These are phyloP conservation scores for Fusarium irregulare DNA, from an alignment of 2,329 filamentous ascomycete species.

Conservation along the genomic window DNA sequence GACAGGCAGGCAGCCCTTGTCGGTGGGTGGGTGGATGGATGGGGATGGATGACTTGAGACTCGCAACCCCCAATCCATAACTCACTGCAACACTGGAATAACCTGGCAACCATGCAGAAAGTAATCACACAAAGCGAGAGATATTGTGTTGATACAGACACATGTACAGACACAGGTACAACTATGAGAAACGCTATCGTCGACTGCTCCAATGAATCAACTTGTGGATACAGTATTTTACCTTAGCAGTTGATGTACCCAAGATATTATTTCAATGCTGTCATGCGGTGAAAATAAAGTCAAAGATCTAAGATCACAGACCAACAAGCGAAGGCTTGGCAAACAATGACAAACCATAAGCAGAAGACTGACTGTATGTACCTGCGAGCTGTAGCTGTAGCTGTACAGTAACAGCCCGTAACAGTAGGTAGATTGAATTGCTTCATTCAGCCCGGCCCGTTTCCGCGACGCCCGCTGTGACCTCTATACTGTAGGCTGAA, in stretches of 20 bases:
- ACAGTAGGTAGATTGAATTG: not conserved
- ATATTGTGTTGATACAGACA: not conserved
- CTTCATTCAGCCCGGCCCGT: slow-evolving; percentile 36
- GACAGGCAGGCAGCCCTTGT: slow-evolving; percentile 2
- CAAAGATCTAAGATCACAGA: not conserved
- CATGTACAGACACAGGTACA: not conserved
- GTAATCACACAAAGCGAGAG: slow-evolving; percentile 1
- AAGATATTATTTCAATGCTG: not conserved
- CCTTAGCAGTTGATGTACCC: not conserved
- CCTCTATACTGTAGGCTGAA: slow-evolving; percentile 28
- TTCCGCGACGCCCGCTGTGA: slow-evolving; percentile 43
- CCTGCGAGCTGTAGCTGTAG: not conserved
- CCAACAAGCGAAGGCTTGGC: not conserved
- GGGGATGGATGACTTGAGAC: slow-evolving; percentile 7
- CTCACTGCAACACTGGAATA: slow-evolving; percentile 14
- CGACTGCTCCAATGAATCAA: not conserved
- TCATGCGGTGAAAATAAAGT: not conserved
- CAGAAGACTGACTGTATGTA: not conserved
- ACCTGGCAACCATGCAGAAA: not conserved
- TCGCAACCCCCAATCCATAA: slow-evolving; percentile 18
- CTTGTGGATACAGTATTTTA: not conserved
- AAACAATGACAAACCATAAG: slow-evolving; percentile 8
- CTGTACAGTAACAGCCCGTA: not conserved
- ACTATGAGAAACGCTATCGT: too few species aligned
- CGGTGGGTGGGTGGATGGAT: not conserved